phyloP scores from a whole-genome alignment of 352 stramenopile species.

The Vaucheria bursata region DNA sequence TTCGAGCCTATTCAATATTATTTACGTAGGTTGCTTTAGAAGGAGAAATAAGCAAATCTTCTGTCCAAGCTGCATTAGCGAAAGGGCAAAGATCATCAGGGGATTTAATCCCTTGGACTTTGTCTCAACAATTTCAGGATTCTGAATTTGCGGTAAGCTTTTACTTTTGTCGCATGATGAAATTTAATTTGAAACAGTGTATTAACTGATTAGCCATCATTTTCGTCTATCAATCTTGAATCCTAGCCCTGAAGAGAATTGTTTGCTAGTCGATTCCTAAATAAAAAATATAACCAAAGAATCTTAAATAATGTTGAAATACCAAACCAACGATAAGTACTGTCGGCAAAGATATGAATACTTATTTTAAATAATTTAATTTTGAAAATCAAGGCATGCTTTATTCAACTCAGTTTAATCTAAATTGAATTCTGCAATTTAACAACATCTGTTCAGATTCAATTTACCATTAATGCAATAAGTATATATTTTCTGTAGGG shows the following conservation, averaged over 20 bases:
- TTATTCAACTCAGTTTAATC: too few relatives aligned
- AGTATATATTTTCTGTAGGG: not conserved
- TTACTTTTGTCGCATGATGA: not conserved
- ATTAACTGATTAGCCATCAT: too few relatives aligned
- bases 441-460: not conserved
- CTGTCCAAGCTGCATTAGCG: slow-evolving; percentile 83
- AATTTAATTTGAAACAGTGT: too few relatives aligned
- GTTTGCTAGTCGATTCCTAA: too few relatives aligned
- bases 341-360: too few relatives aligned
- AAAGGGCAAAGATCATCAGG: slow-evolving; percentile 89
- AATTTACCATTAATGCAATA: not conserved
- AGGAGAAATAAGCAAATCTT: slow-evolving; percentile 89
- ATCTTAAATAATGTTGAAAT: too few relatives aligned
- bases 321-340: too few relatives aligned
- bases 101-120: slow-evolving; percentile 98
- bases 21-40: slow-evolving; percentile 69
- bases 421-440: not conserved
- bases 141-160: slow-evolving; percentile 20
- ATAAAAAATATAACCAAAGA: too few relatives aligned
- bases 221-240: not conserved
- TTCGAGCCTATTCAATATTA: not conserved
- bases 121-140: slow-evolving; percentile 98
- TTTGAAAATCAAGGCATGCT: too few relatives aligned
- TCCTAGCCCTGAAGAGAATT: too few relatives aligned
- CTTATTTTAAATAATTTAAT: too few relatives aligned